Conservation (phyloP, 495 filamentous ascomycete genomes). For the Rhypophila decipiens region DNA sequence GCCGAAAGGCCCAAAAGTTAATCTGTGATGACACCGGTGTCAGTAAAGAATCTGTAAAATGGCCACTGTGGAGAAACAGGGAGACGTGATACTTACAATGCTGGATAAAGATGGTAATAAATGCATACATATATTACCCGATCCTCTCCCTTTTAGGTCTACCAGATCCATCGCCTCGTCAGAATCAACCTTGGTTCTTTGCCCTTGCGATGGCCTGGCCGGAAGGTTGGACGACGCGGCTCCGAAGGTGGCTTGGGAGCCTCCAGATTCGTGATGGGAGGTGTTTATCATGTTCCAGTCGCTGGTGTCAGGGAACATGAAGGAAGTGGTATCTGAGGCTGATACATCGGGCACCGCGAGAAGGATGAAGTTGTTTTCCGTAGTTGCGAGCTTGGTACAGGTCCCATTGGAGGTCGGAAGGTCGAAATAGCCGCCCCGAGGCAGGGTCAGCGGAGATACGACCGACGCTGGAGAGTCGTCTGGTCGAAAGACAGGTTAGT, state of each 20-base stretch:
- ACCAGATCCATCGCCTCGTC: no score
- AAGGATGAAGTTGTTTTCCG: conserved; percentile 20
- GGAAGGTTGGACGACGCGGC: no score
- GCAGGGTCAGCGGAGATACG: conserved; percentile 36
- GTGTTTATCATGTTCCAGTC: conserved; percentile 7
- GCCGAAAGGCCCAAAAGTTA: no score
- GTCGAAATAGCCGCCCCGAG: conserved; percentile 32
- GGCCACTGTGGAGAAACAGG: no score
- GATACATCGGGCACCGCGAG: conserved; percentile 9
- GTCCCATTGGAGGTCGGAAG: conserved; percentile 7
- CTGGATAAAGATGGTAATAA: no score
- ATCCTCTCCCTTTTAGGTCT: no score
- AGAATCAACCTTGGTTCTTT: no score
- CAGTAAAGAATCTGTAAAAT: no score
- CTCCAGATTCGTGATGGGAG: conserved; percentile 18
- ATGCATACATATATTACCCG: no score
- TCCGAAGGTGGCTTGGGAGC: conserved; percentile 10
- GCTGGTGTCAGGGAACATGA: conserved; percentile 17
- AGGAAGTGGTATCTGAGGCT: conserved; percentile 16
- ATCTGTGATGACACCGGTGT: no score
- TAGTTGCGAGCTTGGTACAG: conserved; percentile 4
- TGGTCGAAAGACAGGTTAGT: conserved; percentile 17
- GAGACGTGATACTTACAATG: no score
- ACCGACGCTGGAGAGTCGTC: conserved; percentile 28
- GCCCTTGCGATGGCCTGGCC: no score